Conservation (phyloP, 306 rosid species). For the Cercis canadensis region DNA sequence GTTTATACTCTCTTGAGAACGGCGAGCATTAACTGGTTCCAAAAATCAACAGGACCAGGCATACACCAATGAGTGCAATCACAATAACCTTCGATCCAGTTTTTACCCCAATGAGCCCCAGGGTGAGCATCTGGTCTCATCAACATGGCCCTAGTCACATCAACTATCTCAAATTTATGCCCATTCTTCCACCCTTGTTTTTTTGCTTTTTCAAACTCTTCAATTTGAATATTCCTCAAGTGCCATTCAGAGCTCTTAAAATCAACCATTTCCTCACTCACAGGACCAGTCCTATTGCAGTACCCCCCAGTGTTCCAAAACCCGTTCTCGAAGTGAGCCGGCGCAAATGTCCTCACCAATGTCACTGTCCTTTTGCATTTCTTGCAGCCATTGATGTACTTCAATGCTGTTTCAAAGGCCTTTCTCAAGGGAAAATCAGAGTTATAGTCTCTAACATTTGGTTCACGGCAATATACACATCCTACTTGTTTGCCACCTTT, state of each 20-base stretch:
- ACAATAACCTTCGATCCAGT: conserved; percentile 86
- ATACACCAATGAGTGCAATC: conserved; percentile 98
- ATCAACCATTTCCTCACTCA: conserved; percentile 2
- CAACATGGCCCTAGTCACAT: conserved; percentile 75
- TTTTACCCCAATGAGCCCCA: conserved; percentile 70
- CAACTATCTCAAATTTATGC: conserved; percentile 55
- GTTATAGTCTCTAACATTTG: conserved; percentile 30
- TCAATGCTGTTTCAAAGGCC: conserved; percentile 19
- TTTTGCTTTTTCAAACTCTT: conserved; percentile 61
- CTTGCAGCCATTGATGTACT: conserved; percentile 2
- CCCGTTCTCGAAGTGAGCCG: conserved; percentile 83
- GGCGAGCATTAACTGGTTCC: conserved; percentile 73
- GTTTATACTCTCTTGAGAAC: conserved; percentile 38
- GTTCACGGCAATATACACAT: conserved; percentile 13
- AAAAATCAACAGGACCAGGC: conserved; percentile 87
- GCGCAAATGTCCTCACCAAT: conserved; percentile 83
- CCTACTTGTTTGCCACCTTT: background rate
- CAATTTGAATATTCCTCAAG: conserved; percentile 61
- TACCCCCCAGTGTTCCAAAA: conserved; percentile 81
- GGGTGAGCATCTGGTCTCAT: conserved; percentile 96
- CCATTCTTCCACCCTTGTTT: conserved; percentile 40
- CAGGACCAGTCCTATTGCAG: conserved; percentile 43
- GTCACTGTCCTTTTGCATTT: background rate
- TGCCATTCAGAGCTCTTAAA: conserved; percentile 49
- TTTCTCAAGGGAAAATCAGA: conserved; percentile 45